Base-by-base conservation (phyloP, 1,284 basidiomycete genomes). In the Apiotrichum mycotoxinovorans region DNA sequence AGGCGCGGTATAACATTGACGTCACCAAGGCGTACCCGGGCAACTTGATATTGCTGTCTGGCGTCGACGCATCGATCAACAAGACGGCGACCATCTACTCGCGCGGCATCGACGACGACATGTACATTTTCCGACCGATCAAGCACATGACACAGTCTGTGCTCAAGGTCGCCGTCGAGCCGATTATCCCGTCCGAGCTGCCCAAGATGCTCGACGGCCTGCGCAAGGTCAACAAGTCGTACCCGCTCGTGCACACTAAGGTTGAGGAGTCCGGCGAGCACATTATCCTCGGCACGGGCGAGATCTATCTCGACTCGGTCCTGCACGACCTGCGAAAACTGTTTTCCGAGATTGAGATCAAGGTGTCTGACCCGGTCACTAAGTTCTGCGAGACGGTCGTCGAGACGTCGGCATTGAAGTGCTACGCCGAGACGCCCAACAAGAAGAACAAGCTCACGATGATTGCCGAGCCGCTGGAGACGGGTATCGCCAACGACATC, bases 261-360 rank as follows among this genome's bases (percentile, higher is more conserved):
- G 96, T 98, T 22, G 96, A 99, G 78, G 96, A 99, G 78, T 92
- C 89, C 52, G 96, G 96, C 30, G 96, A 98, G 74, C 96, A 99
- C 76, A 89, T 98, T 56, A 80, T 98, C 52, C 85, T 98, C 62
- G 96, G 96, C 46, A 98, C 96, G 0, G 96, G 96, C 53, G 96
- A 99, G 75, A 80, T 99, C 49, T 98, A 96, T 78, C 82, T 99
- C 68, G 96, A 99, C 75, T 96, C 88, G 64, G 89, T 97, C 44
- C 85, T 99, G 86, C 94, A 98, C 73, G 96, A 99, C 78, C 79
- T 99, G 62, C 83, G 96, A 59, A 84, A 84, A 61, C 74, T 98
- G 62, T 99, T 96, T 79, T 86, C 90, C 45, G 96, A 98, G 80
- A 97, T 98, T 66, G 96, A 99, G 82, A 97, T 99, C 82, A 98